Conservation (phyloP, 2,329 filamentous ascomycete genomes). For the Colletotrichum musae region DNA sequence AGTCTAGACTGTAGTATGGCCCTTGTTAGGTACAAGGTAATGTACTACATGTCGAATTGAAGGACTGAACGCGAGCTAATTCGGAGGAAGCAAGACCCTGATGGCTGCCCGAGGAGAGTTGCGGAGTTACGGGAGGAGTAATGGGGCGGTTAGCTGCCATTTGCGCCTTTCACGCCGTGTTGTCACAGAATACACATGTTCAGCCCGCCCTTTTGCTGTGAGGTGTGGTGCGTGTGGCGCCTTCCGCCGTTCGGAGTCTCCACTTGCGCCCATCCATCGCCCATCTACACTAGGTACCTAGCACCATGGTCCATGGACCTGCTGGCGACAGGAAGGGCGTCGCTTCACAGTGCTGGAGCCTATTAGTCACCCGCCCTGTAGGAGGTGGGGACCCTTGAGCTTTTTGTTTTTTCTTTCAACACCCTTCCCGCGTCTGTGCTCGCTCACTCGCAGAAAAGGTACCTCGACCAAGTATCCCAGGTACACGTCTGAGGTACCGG, state of each 20-base stretch:
- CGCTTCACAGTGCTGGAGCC: neutral
- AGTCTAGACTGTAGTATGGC: too few species aligned
- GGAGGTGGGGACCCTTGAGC: neutral
- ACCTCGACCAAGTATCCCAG: constrained; percentile 19
- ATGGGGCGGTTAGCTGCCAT: constrained; percentile 24
- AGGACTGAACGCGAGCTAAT: neutral
- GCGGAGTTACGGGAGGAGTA: neutral
- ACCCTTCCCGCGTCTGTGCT: constrained; percentile 9
- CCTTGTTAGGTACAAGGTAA: too few species aligned
- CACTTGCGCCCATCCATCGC: constrained; percentile 9
- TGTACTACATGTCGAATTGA: too few species aligned
- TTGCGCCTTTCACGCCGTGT: constrained; percentile 30
- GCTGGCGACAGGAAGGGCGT: constrained; percentile 34
- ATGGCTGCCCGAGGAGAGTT: constrained; percentile 2
- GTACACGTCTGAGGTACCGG: constrained; percentile 39
- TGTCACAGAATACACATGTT: constrained; percentile 14
- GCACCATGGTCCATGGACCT: too few species aligned
- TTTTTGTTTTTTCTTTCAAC: neutral
- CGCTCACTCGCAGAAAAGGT: constrained; percentile 2
- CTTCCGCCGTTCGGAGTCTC: constrained; percentile 5
- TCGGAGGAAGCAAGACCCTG: neutral
- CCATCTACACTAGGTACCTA: neutral
- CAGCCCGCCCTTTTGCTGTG: constrained; percentile 2
- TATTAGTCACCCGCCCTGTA: neutral
- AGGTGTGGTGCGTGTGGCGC: neutral